Evolutionary conservation across 495 filamentous ascomycete genomes (phyloP), one percentile per base, ranked within the genome.

Genomic region (Trichoderma parareesei): DNA sequence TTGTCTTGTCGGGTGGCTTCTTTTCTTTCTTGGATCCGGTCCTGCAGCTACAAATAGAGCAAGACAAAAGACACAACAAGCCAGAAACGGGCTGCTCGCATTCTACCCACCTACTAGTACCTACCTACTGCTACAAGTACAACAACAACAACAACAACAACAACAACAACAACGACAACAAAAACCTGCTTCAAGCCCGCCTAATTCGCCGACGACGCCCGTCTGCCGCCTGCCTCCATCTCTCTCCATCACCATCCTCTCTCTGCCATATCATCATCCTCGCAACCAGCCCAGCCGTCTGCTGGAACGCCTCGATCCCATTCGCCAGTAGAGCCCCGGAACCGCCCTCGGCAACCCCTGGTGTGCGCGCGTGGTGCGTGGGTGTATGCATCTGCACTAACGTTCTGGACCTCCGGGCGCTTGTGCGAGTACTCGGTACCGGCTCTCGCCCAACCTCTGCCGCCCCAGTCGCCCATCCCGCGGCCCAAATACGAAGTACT

Each of bases 291-390:
- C 20, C 20, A 57, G 20, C 20, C 53, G 48, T 55, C 48, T 55
- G 27, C 53, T 57, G 53, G 53, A 57, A 57, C 53, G 53, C 53
- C 53, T 57, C 53, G 9, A 57, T 57, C 27, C 14, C 20, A 57
- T 57, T 57, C 53, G 53, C 53, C 53, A 33, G 14, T 10, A 57
- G 14, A 37, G 27, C 53, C 53, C 53, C 27, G 53, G 49, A 57
- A n/a, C 53, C 53, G 53, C 53, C 53, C 53, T 57, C 53, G 53
- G 53, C 53, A 57, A 57, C 53, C 53, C 53, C 53, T 57, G 53
- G 53, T 57, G 53, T 57, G 53, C 44, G 44, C 44, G 44, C 44
- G 44, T 48, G 40, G 44, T 48, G 44, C 53, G 53, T 57, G 53
- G 53, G 53, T 35, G 53, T 57, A 33, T 57, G 53, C 53, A 35